phyloP scores from a whole-genome alignment of 495 filamentous ascomycete genomes.

The Aspergillus egyptiacus region DNA sequence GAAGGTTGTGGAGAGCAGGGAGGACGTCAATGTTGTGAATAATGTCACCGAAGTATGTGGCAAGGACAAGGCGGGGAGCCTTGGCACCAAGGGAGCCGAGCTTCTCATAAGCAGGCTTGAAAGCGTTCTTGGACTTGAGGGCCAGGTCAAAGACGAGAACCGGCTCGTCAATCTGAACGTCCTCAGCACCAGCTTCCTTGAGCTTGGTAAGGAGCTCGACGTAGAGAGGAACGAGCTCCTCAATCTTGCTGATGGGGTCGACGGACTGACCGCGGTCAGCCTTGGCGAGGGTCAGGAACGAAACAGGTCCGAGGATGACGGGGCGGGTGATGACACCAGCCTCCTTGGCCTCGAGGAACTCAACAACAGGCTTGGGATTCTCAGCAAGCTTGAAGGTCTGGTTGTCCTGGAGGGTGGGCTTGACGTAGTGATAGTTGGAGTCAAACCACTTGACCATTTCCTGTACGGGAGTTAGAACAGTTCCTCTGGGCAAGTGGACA shows the following conservation, averaged over 20 bases:
- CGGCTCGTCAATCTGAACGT: slow-evolving; percentile 96
- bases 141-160: slow-evolving; percentile 89
- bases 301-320: slow-evolving; percentile 90
- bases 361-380: slow-evolving; percentile 85
- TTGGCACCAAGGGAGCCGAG: slow-evolving; percentile 66
- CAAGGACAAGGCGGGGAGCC: slow-evolving; percentile 74
- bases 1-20: slow-evolving; percentile 56
- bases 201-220: slow-evolving; percentile 83
- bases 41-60: slow-evolving; percentile 99
- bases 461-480: slow-evolving; percentile 24
- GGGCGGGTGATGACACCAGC: slow-evolving; percentile 88
- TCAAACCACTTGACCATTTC: slow-evolving; percentile 99
- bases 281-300: slow-evolving; percentile 94
- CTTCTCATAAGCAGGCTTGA: slow-evolving; percentile 95
- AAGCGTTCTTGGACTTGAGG: slow-evolving; percentile 83
- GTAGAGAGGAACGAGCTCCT: slow-evolving; percentile 88
- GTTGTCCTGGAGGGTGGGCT: slow-evolving; percentile 92
- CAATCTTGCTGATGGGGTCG: slow-evolving; percentile 84
- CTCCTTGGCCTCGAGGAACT: slow-evolving; percentile 96
- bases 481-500: neutral
- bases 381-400: slow-evolving; percentile 85
- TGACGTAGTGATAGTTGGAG: slow-evolving; percentile 99
- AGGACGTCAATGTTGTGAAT: slow-evolving; percentile 96
- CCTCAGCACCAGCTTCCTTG: slow-evolving; percentile 90
- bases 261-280: slow-evolving; percentile 89